Base-by-base conservation (phyloP, 2,329 filamentous ascomycete genomes). In the Rosellinia necatrix region DNA sequence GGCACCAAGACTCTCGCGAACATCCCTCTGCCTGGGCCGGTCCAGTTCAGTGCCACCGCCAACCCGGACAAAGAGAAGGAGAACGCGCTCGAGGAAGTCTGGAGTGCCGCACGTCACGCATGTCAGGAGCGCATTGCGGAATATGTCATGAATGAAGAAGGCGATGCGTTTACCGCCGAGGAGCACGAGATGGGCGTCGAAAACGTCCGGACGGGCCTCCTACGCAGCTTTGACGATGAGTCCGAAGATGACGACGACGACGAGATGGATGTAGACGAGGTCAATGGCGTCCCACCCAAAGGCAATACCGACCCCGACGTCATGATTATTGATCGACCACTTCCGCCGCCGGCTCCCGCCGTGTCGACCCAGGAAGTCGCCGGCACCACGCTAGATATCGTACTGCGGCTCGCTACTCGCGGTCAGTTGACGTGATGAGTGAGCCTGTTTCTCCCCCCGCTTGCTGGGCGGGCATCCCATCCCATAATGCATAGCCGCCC, bases 201-300 rank as follows among this genome's bases (percentile, higher is more conserved):
- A 66, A 87, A 84, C 64, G 87, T 92, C 41, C 80, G 86, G 32
- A 93, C 90, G 0, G 90, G 90, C 0, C 71, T 94, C 68, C 80
- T 72, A 68, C 79, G 83, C 63, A 77, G 72, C 2, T 65, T 84
- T 10, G 79, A 86, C 0, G 79, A 82, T 0, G 84, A 85, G 0
- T 82, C 81, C 0, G 81, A 80, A 0, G 81, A 81, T 0, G 81
- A 80, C 0, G 81, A 78, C 0, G 80, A 80, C 0, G 76, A 76
- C 0, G 81, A 81, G 1, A 79, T 78, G 0, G 77, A 76, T 1
- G 76, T 74, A 1, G 76, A 73, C 13, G 68, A 64, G 1, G 63
- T 65, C 8, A 49, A 44, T 17, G 52, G 38, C 3, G 42, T 22
- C 7, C 21, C 25, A 4, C 13, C 53, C 9, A 60, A 42, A 3